Conservation (phyloP, 2,329 filamentous ascomycete genomes). For the Stachybotrys chartarum region DNA sequence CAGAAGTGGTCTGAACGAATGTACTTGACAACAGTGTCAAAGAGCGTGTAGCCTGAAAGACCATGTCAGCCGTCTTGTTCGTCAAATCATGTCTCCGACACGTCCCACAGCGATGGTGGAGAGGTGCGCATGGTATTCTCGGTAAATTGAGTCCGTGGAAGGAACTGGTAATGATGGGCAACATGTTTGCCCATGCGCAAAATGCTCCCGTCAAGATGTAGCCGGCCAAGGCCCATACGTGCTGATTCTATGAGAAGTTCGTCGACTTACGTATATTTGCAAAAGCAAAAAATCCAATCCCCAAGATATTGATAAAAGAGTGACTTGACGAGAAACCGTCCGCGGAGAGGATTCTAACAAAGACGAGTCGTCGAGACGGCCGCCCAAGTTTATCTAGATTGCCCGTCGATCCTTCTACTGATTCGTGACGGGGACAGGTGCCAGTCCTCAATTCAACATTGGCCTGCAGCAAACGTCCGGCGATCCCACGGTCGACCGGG, state of each 20-base stretch:
- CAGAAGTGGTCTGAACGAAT: constrained; percentile 46
- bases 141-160: background rate
- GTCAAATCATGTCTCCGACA: too few species aligned
- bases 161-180: background rate
- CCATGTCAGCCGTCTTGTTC: background rate
- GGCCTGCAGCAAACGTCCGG: background rate
- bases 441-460: background rate
- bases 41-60: constrained; percentile 28
- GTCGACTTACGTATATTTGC: background rate
- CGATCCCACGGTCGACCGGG: background rate
- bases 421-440: background rate
- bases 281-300: background rate
- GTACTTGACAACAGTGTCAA: constrained; percentile 52
- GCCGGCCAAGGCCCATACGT: too few species aligned
- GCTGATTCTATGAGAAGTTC: background rate
- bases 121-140: background rate
- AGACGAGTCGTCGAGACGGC: constrained; percentile 18
- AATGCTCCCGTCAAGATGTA: too few species aligned
- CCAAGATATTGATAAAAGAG: constrained; percentile 21
- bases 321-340: constrained; percentile 41
- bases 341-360: constrained; percentile 18
- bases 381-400: constrained; percentile 7
- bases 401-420: background rate
- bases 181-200: background rate
- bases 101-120: background rate